phyloP scores from a whole-genome alignment of 148 eudicot species.

The Rheum nobile region DNA sequence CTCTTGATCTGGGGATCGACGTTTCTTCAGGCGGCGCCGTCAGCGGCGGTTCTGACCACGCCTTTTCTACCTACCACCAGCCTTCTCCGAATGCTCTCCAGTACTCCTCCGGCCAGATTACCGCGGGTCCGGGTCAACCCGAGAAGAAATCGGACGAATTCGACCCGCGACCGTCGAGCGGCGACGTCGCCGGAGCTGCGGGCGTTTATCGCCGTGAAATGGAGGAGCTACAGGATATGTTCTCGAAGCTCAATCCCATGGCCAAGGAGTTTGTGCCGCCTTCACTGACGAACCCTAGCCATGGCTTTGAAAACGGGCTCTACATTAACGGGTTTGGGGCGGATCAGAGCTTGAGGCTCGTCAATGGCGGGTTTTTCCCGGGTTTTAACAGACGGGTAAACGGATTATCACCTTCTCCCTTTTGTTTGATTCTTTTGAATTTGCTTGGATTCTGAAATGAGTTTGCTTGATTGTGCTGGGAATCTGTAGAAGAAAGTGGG shows the following conservation, averaged over 20 bases:
- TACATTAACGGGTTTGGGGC: neutral
- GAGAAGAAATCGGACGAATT: neutral
- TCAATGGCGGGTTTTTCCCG: neutral
- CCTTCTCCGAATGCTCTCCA: neutral
- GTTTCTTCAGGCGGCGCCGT: no score
- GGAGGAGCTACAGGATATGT: slow-evolving; percentile 6
- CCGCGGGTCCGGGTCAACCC: neutral
- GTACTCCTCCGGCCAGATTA: no score
- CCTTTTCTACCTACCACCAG: neutral
- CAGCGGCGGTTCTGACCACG: neutral
- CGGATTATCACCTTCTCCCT: neutral
- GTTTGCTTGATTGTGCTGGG: neutral
- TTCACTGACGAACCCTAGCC: neutral
- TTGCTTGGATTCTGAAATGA: neutral
- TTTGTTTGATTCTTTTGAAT: neutral
- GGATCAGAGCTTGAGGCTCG: slow-evolving; percentile 1
- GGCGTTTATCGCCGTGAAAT: neutral
- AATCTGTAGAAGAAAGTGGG: slow-evolving; percentile 7
- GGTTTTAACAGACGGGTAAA: neutral
- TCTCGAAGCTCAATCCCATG: slow-evolving; percentile 11
- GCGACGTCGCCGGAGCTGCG: neutral
- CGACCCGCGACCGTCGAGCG: neutral
- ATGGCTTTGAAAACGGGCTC: neutral
- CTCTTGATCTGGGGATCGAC: slow-evolving; percentile 2
- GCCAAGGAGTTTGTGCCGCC: slow-evolving; percentile 12